phyloP scores from a whole-genome alignment of 2,329 filamentous ascomycete genomes.

The Paraphoma sp. region DNA sequence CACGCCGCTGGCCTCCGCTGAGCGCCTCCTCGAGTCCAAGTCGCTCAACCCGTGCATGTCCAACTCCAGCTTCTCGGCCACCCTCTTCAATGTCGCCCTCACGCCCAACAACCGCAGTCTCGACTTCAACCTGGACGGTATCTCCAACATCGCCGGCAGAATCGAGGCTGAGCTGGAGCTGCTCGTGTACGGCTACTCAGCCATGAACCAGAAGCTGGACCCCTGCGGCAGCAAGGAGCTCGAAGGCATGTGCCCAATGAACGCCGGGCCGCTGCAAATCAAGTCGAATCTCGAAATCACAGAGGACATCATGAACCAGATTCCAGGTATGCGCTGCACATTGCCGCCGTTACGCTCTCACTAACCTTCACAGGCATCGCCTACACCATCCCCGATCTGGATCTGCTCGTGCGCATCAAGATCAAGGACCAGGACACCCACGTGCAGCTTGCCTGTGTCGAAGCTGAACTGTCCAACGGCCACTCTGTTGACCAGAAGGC shows the following conservation, averaged over 20 bases:
- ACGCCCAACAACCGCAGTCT: conserved; percentile 77
- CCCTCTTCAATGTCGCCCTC: conserved; percentile 84
- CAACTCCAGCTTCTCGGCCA: conserved; percentile 86
- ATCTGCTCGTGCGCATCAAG: conserved; percentile 81
- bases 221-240: conserved; percentile 71
- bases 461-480: conserved; percentile 86
- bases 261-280: conserved; percentile 79
- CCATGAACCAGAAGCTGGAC: conserved; percentile 71
- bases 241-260: conserved; percentile 90
- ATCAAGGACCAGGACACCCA: conserved; percentile 74
- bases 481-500: conserved; percentile 89
- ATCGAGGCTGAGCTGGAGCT: conserved; percentile 79
- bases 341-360: background rate
- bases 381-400: conserved; percentile 88
- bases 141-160: conserved; percentile 83
- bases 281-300: conserved; percentile 68
- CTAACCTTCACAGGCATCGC: conserved; percentile 67
- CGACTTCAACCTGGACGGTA: conserved; percentile 76
- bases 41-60: conserved; percentile 86
- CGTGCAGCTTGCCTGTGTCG: conserved; percentile 79
- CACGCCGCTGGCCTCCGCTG: conserved; percentile 62
- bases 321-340: conserved; percentile 65
- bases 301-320: conserved; percentile 66
- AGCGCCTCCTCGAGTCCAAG: conserved; percentile 71
- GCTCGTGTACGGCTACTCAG: conserved; percentile 81